Percentiles rank a stretch among this genome's conserved stretches.
These are phyloP conservation scores for Ceratobasidium sp. DNA, from an alignment of 1,284 basidiomycete genomes.

Conservation along the genomic window DNA sequence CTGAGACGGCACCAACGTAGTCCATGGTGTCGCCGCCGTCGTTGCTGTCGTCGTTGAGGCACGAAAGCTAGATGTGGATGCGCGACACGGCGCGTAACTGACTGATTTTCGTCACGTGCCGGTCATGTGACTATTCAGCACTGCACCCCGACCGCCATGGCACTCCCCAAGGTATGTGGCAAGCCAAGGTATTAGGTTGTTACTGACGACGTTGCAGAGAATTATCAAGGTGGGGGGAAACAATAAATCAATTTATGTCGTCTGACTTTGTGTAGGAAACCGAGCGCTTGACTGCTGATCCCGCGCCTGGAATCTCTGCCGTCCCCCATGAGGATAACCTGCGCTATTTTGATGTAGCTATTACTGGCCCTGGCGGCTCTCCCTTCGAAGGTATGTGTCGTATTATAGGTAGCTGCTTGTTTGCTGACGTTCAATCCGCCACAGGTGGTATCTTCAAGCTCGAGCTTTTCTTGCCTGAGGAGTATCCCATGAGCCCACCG, in stretches of 20 bases:
- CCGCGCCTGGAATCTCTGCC: conserved; percentile 95
- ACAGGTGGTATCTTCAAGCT: conserved; percentile 93
- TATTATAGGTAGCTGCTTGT: not conserved
- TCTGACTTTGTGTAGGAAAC: conserved; percentile 79
- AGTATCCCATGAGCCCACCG: conserved; percentile 99
- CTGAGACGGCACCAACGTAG: not conserved
- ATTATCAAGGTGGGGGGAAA: conserved; percentile 67
- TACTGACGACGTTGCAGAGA: conserved; percentile 57
- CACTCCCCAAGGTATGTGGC: conserved; percentile 56
- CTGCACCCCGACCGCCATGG: conserved; percentile 50
- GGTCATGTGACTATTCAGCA: conserved; percentile 2
- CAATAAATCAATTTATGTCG: conserved; percentile 30
- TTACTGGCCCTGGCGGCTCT: conserved; percentile 92
- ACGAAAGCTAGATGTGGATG: conserved; percentile 16
- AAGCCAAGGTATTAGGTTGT: conserved; percentile 3
- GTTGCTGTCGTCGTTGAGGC: not conserved
- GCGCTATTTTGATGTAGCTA: conserved; percentile 98
- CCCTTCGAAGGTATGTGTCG: conserved; percentile 88
- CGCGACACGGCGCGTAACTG: conserved; percentile 33
- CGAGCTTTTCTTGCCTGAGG: conserved; percentile 97
- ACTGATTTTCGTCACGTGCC: conserved; percentile 17
- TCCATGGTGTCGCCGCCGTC: conserved; percentile 14
- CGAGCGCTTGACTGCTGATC: conserved; percentile 94
- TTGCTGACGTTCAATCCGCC: conserved; percentile 10
- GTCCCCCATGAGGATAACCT: conserved; percentile 97